phyloP scores from a whole-genome alignment of 352 stramenopile species.

The Synura sp. region DNA sequence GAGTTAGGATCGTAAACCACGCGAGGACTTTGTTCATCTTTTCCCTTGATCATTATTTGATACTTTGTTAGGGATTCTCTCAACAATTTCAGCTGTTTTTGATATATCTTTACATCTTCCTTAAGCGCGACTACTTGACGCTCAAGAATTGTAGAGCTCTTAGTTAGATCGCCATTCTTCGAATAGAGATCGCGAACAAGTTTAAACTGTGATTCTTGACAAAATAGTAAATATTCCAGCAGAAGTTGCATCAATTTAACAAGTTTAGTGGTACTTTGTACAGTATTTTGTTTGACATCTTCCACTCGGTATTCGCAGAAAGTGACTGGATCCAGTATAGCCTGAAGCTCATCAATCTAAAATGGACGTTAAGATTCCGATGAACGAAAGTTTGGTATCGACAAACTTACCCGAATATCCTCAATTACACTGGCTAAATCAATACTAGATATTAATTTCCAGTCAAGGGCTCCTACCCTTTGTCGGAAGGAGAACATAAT shows the following conservation, averaged over 20 bases:
- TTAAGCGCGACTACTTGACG: not conserved
- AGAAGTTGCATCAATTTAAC: conserved; percentile 22
- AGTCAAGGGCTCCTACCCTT: conserved; percentile 5
- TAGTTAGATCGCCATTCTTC: not conserved
- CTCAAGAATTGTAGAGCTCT: not conserved
- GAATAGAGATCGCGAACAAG: not conserved
- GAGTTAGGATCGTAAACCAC: no score
- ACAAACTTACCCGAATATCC: no score
- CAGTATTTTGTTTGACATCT: conserved; percentile 14
- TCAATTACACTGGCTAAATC: no score
- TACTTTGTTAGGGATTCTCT: not conserved
- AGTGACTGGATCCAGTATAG: not conserved
- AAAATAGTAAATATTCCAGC: conserved; percentile 26
- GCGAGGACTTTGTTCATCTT: no score
- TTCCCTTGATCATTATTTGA: no score
- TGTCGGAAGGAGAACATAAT: conserved; percentile 29
- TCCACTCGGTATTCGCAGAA: not conserved
- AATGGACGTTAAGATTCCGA: no score
- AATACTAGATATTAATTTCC: conserved; percentile 11
- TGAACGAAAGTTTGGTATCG: no score
- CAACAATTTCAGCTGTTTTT: not conserved
- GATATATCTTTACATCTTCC: conserved; percentile 19
- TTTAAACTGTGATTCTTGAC: conserved; percentile 1
- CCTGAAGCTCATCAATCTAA: conserved; percentile 23
- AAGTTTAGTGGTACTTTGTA: not conserved